A percentile compares a stretch with the other conserved stretches of the same genome.
These are phyloP conservation scores for Dendryphion nanum DNA, from an alignment of 2,329 filamentous ascomycete species.

Conservation along the genomic window DNA sequence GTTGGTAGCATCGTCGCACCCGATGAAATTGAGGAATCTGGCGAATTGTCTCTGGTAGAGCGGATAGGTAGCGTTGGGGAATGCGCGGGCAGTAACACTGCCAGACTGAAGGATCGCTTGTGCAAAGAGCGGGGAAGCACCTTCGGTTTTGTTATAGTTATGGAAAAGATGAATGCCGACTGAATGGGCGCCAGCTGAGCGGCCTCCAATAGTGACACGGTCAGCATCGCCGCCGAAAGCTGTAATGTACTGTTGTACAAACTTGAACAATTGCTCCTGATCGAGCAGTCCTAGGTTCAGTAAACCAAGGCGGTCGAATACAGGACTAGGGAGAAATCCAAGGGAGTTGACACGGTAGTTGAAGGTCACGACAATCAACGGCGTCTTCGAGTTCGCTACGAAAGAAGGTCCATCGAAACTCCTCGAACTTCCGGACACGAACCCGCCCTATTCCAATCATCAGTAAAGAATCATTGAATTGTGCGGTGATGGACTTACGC, in stretches of 20 bases:
- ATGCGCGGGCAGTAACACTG: constrained; percentile 34
- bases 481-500: no score
- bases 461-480: no score
- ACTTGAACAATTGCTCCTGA: constrained; percentile 35
- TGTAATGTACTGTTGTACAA: constrained; percentile 40
- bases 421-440: constrained; percentile 25
- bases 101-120: constrained; percentile 35
- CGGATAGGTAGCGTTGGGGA: constrained; percentile 30
- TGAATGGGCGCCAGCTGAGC: constrained; percentile 40
- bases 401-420: constrained; percentile 36
- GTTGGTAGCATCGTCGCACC: constrained; percentile 36
- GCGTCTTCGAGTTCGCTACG: constrained; percentile 28
- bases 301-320: constrained; percentile 34
- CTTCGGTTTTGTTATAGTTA: constrained; percentile 29
- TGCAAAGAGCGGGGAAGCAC: constrained; percentile 31
- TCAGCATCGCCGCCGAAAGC: constrained; percentile 40
- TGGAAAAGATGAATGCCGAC: constrained; percentile 38
- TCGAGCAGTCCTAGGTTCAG: constrained; percentile 34
- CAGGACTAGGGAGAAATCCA: constrained; percentile 30
- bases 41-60: constrained; percentile 30
- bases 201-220: constrained; percentile 41
- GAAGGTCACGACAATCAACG: constrained; percentile 33
- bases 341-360: constrained; percentile 36
- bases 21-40: constrained; percentile 28
- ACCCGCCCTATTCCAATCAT: no score